Evolutionary conservation across 106 monocot genomes (phyloP), one percentile per base, ranked within the genome.

Genomic region (Allium cepa): DNA sequence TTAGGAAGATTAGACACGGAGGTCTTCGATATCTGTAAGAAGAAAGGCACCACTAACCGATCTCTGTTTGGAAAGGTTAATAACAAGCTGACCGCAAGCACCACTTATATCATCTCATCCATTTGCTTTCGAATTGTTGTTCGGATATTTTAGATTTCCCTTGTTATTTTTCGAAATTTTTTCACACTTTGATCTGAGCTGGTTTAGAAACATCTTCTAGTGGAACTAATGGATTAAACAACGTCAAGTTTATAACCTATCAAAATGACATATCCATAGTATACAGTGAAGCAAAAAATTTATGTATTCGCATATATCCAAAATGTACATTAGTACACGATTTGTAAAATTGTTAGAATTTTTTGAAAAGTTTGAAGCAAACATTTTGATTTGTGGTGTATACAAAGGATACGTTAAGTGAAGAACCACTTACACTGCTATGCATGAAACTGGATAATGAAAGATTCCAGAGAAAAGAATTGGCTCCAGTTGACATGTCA

Each of bases 61-160:
- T 78, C 83, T 86, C 67, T 86, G 79, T 28, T 78, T 73, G 0
- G 91, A 77, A 11, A 80, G 77, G 72, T 83, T 87, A 52, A 99
- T 75, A 6, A 99, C 90, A 71, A 99, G 77, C 76, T 99, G 99
- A 15, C 99, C 99, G 62, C 99, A 99, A 68, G 99, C 99, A 68
- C 99, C 99, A 69, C 85, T 83, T 49, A 99, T 99, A 76, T 99
- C 99, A 76, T n/a, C n/a, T 92, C 87, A 48, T 92, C 99, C 99
- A 93, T 99, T 55, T 90, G 64, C 57, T 87, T 76, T 2, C 99
- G 78, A 59, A 99, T 47, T 12, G 99, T 99, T 10, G 99, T 99
- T 28, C 99, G 81, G 64, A 93, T 93, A 53, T 87, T 79, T 49
- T 93, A 93, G 8, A 60, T 60, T 15, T 87, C 83, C 74, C 93